These are phyloP conservation scores for Eucalyptus rudis DNA, from an alignment of 345 rosid genomes.

Conservation along the genomic window DNA sequence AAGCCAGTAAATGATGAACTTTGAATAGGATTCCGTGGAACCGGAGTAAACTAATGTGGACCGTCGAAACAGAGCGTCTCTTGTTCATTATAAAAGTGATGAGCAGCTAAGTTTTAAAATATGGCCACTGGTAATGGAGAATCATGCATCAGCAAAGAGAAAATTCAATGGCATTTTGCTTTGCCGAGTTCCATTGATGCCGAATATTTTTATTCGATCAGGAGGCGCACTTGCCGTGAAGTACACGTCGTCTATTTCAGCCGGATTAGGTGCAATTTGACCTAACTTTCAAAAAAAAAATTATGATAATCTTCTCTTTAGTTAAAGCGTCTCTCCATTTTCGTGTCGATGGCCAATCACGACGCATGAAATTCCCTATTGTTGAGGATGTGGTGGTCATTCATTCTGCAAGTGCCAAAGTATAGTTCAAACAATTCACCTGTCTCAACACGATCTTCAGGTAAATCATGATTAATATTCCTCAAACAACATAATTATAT, in stretches of 20 bases:
- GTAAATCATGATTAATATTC: neutral
- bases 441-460: neutral
- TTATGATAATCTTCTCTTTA: neutral
- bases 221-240: slow-evolving; percentile 14
- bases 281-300: slow-evolving; percentile 11
- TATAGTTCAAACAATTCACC: neutral
- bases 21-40: slow-evolving; percentile 29
- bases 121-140: slow-evolving; percentile 21
- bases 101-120: neutral
- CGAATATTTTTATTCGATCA: neutral
- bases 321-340: neutral
- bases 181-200: neutral
- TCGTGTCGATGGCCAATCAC: neutral
- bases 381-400: neutral
- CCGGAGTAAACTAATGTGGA: slow-evolving; percentile 26
- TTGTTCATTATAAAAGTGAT: neutral
- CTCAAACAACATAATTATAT: neutral
- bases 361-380: neutral
- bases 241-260: slow-evolving; percentile 6
- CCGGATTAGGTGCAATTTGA: slow-evolving; percentile 21
- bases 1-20: neutral
- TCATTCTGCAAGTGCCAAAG: neutral
- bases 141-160: slow-evolving; percentile 29
- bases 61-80: neutral
- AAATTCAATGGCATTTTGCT: slow-evolving; percentile 11